phyloP scores from a whole-genome alignment of 768 basidiomycete genomes.

The Trametes elegans region DNA sequence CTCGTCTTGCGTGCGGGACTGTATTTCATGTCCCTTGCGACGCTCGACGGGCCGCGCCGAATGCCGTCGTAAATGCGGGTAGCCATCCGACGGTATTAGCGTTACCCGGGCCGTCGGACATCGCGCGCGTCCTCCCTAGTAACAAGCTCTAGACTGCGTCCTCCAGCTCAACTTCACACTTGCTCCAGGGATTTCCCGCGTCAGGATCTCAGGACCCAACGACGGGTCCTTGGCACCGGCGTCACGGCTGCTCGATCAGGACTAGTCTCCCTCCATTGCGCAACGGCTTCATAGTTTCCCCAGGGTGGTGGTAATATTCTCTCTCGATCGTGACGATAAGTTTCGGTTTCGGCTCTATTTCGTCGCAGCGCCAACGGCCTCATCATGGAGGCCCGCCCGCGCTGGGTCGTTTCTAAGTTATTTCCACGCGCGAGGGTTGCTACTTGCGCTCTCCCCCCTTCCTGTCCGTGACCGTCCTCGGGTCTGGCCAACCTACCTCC shows the following conservation, averaged over 20 bases:
- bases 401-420: slow-evolving; percentile 22
- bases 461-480: slow-evolving; percentile 19
- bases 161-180: slow-evolving; percentile 11
- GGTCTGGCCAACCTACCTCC: slow-evolving; percentile 21
- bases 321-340: slow-evolving; percentile 23
- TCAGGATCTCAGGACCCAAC: slow-evolving; percentile 11
- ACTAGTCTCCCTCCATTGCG: slow-evolving; percentile 16
- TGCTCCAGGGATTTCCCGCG: slow-evolving; percentile 11
- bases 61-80: slow-evolving; percentile 12
- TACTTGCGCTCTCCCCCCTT: slow-evolving; percentile 18
- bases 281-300: slow-evolving; percentile 21
- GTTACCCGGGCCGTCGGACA: slow-evolving; percentile 15
- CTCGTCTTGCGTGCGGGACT: too few species aligned
- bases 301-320: slow-evolving; percentile 18
- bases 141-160: slow-evolving; percentile 21
- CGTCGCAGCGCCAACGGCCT: slow-evolving; percentile 19
- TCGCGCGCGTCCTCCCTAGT: slow-evolving; percentile 17
- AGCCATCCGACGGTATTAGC: slow-evolving; percentile 13
- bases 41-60: slow-evolving; percentile 9
- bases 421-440: slow-evolving; percentile 20
- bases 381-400: slow-evolving; percentile 26
- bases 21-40: slow-evolving; percentile 1
- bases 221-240: slow-evolving; percentile 18
- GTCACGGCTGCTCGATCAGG: slow-evolving; percentile 14
- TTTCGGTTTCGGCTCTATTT: slow-evolving; percentile 27